Base-by-base conservation (phyloP, 345 rosid genomes). In the Lagerstroemia speciosa region DNA sequence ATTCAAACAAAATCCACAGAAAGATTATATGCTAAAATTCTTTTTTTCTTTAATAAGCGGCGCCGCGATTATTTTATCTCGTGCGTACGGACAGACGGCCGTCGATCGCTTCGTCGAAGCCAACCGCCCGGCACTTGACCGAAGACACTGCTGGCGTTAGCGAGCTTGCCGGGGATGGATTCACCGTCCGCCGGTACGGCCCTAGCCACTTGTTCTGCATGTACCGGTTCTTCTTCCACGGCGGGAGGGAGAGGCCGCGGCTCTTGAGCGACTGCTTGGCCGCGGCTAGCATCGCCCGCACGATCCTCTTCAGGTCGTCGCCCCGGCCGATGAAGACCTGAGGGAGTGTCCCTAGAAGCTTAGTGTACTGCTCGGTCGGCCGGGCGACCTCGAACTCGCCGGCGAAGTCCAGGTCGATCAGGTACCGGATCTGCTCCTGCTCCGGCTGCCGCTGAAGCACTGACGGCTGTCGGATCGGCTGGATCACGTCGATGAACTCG, bases 151-250 rank as follows among this genome's bases (percentile, higher is more conserved):
- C 75, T 36, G 76, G 81, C 30, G 76, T 29, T 0, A 55, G 6
- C 20, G 69, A 15, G 4, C 58, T 65, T 65, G 85, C 24, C 17
- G 79, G 74, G 19, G 68, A 53, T 31, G 83, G 79, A 65, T 80
- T 91, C 7, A 64, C 24, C 32, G 88, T 87, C 60, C 98, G 84
- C 43, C 84, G 82, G 78, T 86, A 86, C 4, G 92, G 80, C 22
- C 87, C 94, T 33, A 89, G 72, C 98, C 98, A 93, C 77, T 89
- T 90, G 72, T 83, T 87, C 65, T 86, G 92, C 96, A 91, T 87
- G 81, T 89, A 89, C 29, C 96, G 88, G 71, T 90, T 86, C 69
- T 93, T 93, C 53, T 97, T 81, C 98, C 98, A 93, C 2, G 98
- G 98, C 31, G 98, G 94, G 37, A 90, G 70, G 14, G 87, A 78